phyloP scores from a whole-genome alignment of 805 yeast species.

The Wilhelminamyces savonicus region DNA sequence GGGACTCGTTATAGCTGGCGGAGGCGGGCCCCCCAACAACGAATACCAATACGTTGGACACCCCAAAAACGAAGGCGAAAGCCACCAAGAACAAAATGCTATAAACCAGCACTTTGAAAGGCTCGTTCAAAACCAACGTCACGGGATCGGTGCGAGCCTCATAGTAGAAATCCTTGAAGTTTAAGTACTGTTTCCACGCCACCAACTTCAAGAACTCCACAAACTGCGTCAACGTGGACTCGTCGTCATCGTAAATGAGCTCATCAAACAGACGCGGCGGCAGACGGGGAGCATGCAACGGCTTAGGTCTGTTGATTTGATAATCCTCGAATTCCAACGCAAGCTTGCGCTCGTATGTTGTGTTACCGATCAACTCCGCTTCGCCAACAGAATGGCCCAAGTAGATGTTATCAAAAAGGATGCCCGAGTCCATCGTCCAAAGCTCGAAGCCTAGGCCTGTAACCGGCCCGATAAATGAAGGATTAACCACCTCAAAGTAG shows the following conservation, averaged over 20 bases:
- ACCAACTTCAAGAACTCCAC: conserved; percentile 12
- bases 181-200: conserved; percentile 12
- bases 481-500: conserved; percentile 50
- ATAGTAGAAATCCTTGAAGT: conserved; percentile 25
- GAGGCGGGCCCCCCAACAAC: no score
- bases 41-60: no score
- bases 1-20: no score
- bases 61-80: no score
- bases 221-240: conserved; percentile 7
- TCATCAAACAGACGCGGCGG: conserved; percentile 41
- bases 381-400: conserved; percentile 79
- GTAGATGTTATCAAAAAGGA: conserved; percentile 78
- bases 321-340: conserved; percentile 43
- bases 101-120: no score
- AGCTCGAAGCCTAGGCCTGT: conserved; percentile 85
- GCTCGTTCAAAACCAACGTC: no score
- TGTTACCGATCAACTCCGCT: conserved; percentile 79
- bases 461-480: conserved; percentile 58
- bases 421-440: conserved; percentile 77
- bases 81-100: no score
- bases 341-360: conserved; percentile 55
- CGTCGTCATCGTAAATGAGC: conserved; percentile 14
- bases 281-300: conserved; percentile 33
- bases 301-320: conserved; percentile 34
- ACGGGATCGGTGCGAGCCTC: conserved; percentile 42